Evolutionary conservation across 2,329 filamentous ascomycete genomes (phyloP).

Genomic region (Clonostachys solani): DNA sequence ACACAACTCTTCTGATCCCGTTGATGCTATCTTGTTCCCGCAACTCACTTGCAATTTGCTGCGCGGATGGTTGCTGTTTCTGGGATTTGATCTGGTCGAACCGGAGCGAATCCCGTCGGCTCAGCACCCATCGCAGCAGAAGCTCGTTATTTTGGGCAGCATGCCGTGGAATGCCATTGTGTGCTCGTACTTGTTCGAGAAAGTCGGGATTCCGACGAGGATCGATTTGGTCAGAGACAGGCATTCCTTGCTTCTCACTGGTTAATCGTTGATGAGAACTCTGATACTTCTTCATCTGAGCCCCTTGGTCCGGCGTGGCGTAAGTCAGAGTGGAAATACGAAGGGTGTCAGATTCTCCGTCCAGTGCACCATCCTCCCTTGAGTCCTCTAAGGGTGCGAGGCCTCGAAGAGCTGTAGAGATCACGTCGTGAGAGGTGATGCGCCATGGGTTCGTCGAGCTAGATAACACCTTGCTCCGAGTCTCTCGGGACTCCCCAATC

Average conservation of each 20-base stretch:
- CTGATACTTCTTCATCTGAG: not conserved
- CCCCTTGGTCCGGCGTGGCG: not conserved
- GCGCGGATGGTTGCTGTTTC: not conserved
- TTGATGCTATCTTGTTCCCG: not conserved
- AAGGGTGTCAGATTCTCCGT: not conserved
- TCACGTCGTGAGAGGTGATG: slow-evolving; percentile 35
- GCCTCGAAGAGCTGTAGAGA: slow-evolving; percentile 30
- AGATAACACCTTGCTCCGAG: slow-evolving; percentile 13
- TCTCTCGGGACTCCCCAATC: slow-evolving; percentile 11
- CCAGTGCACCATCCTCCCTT: not conserved
- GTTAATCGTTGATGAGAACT: too few species aligned
- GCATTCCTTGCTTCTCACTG: too few species aligned
- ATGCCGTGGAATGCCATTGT: slow-evolving; percentile 23
- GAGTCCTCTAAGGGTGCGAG: slow-evolving; percentile 2
- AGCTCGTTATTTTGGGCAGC: slow-evolving; percentile 17
- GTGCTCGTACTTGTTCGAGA: slow-evolving; percentile 11
- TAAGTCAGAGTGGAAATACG: not conserved
- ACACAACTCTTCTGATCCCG: slow-evolving; percentile 21
- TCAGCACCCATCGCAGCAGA: slow-evolving; percentile 28
- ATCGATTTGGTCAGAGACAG: not conserved
- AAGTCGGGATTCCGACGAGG: not conserved
- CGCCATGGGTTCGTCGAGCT: slow-evolving; percentile 25
- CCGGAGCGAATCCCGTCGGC: slow-evolving; percentile 12
- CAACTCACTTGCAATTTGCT: not conserved
- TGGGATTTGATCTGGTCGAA: not conserved